Conservation (phyloP, 2,329 filamentous ascomycete species). For the Ramularia endophylla region DNA sequence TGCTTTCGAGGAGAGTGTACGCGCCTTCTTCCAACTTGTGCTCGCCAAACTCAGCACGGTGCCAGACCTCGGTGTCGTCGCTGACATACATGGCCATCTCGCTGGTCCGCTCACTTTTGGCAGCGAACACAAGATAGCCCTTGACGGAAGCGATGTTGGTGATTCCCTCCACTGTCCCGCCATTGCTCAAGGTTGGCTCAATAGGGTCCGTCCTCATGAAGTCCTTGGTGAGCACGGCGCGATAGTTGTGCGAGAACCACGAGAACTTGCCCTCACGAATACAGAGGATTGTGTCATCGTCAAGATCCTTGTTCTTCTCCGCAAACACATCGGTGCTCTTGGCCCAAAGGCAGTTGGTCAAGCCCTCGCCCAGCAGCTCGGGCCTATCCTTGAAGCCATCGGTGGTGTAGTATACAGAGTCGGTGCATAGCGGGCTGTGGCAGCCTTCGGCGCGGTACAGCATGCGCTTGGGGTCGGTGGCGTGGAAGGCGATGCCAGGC, state of each 20-base stretch:
- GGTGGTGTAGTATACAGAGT: constrained; percentile 65
- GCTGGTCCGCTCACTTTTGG: constrained; percentile 69
- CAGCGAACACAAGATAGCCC: constrained; percentile 78
- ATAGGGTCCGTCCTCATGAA: constrained; percentile 63
- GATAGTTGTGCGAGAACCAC: constrained; percentile 65
- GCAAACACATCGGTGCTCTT: constrained; percentile 69
- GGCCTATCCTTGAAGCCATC: constrained; percentile 72
- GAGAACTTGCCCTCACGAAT: constrained; percentile 69
- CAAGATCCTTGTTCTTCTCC: constrained; percentile 58
- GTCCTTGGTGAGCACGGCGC: constrained; percentile 73
- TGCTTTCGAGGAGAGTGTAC: constrained; percentile 92
- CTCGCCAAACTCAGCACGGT: constrained; percentile 81
- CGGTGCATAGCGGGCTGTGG: constrained; percentile 34
- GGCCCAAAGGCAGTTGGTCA: constrained; percentile 81
- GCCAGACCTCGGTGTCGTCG: constrained; percentile 78
- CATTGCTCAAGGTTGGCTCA: constrained; percentile 71
- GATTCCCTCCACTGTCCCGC: constrained; percentile 70
- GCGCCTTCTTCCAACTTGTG: constrained; percentile 79
- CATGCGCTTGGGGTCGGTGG: constrained; percentile 74
- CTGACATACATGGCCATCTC: constrained; percentile 92
- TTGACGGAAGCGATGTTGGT: constrained; percentile 79
- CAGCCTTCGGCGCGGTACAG: constrained; percentile 60
- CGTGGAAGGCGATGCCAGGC: constrained; percentile 68
- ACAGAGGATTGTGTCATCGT: constrained; percentile 71
- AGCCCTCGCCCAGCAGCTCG: constrained; percentile 60